Evolutionary conservation across 768 basidiomycete species (phyloP), one percentile per base, ranked within the genome.

Genomic region (Termitomyces bulborhizus): DNA sequence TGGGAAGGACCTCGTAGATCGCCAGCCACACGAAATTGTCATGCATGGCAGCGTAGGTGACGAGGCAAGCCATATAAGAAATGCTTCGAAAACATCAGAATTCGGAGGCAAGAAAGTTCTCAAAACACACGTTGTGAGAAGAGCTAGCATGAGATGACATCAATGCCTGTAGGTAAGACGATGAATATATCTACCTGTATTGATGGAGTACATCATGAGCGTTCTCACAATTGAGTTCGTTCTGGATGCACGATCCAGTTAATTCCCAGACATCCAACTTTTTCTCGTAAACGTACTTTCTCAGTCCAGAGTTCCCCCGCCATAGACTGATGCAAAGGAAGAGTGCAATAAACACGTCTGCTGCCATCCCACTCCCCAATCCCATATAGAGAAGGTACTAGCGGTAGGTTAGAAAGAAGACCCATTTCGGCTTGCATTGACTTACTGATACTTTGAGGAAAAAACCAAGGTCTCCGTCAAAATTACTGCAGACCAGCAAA

Each of bases 1-100:
- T 64, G 18, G 40, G 50, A 21, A 60, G 48, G 31, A 55, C 50
- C 34, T 61, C 54, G 40, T 61, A 64, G 18, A 64, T 62, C 12
- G 37, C 61, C 36, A 64, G 44, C 39, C 54, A 64, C 15, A 55
- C 58, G 16, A 61, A 62, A n/a, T 63, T 49, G 12, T 54, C 26
- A 15, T 60, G 58, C 60, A 60, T 57, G 39, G 61, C 50, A 13
- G 61, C 37, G 36, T 59, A 62, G 9, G 58, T 60, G 29, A 59
- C 54, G 21, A 62, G 51, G 26, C 55, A 59, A 18, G 56, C 53
- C 15, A 42, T 15, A 13, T 46, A 50, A 49, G 49, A 52, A 18
- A 60, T 41, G 1, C 61, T 59, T 29, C 3, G 6, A 18, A 36
- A 24, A 26, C 6, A 15, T 48, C 27, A 40, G 6, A 31, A 51